Evolutionary conservation across 2,329 filamentous ascomycete species (phyloP), one percentile per base, ranked within the genome.

Genomic region (Hymenoscyphus albidus): DNA sequence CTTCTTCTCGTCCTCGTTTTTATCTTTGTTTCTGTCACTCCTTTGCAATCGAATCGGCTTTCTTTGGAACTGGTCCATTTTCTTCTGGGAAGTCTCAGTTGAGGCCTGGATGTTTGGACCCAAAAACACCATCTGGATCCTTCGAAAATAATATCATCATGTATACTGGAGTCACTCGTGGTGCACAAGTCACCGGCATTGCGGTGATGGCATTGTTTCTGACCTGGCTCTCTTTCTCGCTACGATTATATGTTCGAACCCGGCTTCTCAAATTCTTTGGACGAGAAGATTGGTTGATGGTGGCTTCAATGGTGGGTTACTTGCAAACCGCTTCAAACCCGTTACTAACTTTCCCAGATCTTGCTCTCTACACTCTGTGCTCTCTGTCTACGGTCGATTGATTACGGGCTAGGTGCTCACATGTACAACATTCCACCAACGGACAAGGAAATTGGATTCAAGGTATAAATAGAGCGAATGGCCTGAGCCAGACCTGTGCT

Each of bases 141-240:
- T 42, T 18, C 35, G 22, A 57, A 22, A 56, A n/a, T 6, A 22
- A 27, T 9, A 5, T 12, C 39, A 62, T 58, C 22, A 65, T 65
- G 63, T 62, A 65, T 58, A 44, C 59, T 13, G 68, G 68, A 27
- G 65, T 72, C 27, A 69, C 64, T 42, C 66, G 70, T 4, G 69
- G 70, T 35, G 68, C 70, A 14, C 70, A 73, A 59, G 70, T 74
- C 39, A 74, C 72, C 4, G 72, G 72, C 22, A 71, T 74, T 48
- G 72, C 70, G 2, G 69, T 73, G 42, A 72, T 74, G 18, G 77
- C 80, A 39, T 54, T 80, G 18, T 64, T 73, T 9, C 44, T 80
- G 7, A 75, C 76, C 2, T 75, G 77, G 62, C 67, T 75, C 39
- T 70, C 71, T 2, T 67, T 71, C 12, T 39, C 60, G 18, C 64